phyloP scores from a whole-genome alignment of 2,329 filamentous ascomycete species.

The Cladorrhinum sp. region DNA sequence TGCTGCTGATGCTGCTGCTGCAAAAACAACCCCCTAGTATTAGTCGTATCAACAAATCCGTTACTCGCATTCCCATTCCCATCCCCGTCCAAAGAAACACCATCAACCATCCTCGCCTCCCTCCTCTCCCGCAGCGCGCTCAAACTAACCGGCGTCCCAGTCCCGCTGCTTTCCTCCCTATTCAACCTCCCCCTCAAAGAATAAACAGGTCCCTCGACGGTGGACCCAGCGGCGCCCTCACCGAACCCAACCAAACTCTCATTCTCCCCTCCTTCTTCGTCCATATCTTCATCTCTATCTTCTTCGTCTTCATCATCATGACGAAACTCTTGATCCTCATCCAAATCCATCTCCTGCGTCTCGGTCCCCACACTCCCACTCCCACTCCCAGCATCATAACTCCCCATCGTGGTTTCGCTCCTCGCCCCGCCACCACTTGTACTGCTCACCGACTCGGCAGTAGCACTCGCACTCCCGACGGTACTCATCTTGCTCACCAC shows the following conservation, averaged over 20 bases:
- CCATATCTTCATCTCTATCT: conserved; percentile 55
- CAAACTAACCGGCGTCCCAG: conserved; percentile 41
- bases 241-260: conserved; percentile 88
- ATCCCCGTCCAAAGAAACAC: conserved; percentile 57
- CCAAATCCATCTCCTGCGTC: conserved; percentile 38
- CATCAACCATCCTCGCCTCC: conserved; percentile 65
- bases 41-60: conserved; percentile 41
- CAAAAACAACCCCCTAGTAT: too few relatives aligned
- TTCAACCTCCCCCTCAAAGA: not conserved
- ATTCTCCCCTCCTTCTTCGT: conserved; percentile 71
- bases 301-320: conserved; percentile 54
- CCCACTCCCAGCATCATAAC: too few relatives aligned
- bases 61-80: conserved; percentile 60
- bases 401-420: conserved; percentile 40
- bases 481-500: conserved; percentile 78
- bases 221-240: too few relatives aligned
- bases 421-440: conserved; percentile 57
- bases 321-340: conserved; percentile 52
- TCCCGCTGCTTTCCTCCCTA: not conserved
- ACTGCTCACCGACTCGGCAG: conserved; percentile 39
- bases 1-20: too few relatives aligned
- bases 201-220: conserved; percentile 86
- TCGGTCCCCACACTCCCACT: conserved; percentile 58
- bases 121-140: conserved; percentile 49
- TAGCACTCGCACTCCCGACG: conserved; percentile 86